Percentiles rank a stretch among this genome's conserved stretches.
Evolutionary conservation across 208 protist genomes (phyloP).

Genomic region (Paratrypanosoma confusum): DNA sequence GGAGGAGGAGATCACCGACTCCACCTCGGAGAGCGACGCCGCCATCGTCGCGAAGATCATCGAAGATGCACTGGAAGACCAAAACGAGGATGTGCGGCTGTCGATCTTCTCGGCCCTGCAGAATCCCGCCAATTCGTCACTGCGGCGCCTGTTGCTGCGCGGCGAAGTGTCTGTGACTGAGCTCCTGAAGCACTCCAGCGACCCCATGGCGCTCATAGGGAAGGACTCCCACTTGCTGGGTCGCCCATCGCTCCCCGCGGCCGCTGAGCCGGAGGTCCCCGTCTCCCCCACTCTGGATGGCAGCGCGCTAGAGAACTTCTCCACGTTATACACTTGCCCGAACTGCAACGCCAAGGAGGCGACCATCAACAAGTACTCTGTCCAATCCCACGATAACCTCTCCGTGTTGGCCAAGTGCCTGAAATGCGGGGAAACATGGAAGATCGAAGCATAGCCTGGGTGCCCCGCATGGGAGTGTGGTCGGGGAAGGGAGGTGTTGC

Average conservation of each 20-base stretch:
- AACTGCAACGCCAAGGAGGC: conserved; percentile 53
- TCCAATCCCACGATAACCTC: conserved; percentile 69
- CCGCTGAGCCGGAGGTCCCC: conserved; percentile 2
- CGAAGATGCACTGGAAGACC: conserved; percentile 19
- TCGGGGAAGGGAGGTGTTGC: too few species aligned
- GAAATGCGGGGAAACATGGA: conserved; percentile 60
- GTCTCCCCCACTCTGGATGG: neutral
- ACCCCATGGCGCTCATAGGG: conserved; percentile 22
- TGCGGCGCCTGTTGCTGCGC: conserved; percentile 40
- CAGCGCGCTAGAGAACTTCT: conserved; percentile 14
- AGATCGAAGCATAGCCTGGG: conserved; percentile 26
- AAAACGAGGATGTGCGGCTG: conserved; percentile 23
- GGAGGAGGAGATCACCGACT: conserved; percentile 51
- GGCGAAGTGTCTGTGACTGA: conserved; percentile 35
- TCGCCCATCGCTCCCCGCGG: conserved; percentile 1
- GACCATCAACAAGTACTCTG: conserved; percentile 47
- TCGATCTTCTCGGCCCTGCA: conserved; percentile 22
- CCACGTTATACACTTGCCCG: conserved; percentile 53
- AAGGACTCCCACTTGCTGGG: conserved; percentile 1
- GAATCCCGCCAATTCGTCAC: conserved; percentile 14
- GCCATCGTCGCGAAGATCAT: conserved; percentile 5
- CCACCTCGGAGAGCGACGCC: conserved; percentile 3
- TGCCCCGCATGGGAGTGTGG: too few species aligned
- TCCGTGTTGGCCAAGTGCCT: conserved; percentile 49
- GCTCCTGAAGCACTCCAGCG: conserved; percentile 19